Conservation (phyloP, 1,284 basidiomycete species). For the Heterobasidion annosum region DNA sequence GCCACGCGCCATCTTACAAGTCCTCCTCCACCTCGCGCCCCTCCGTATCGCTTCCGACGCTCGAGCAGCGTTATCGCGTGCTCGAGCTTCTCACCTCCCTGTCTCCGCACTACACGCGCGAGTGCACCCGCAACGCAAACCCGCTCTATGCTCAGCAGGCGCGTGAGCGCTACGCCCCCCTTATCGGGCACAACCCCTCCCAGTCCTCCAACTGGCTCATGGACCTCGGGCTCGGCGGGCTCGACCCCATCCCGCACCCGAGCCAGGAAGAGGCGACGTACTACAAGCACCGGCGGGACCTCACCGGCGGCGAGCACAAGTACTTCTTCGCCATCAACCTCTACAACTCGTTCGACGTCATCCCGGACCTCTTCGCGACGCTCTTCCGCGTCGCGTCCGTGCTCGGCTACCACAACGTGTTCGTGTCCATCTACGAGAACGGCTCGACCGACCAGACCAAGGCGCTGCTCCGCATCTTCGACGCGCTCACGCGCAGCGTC, state of each 20-base stretch:
- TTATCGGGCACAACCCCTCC: constrained; percentile 70
- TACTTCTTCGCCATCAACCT: constrained; percentile 98
- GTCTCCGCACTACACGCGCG: constrained; percentile 82
- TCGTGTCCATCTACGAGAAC: constrained; percentile 96
- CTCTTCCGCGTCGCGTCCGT: constrained; percentile 86
- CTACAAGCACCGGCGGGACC: constrained; percentile 29
- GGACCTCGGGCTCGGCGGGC: constrained; percentile 35
- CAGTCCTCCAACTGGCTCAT: constrained; percentile 57
- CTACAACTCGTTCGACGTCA: constrained; percentile 96
- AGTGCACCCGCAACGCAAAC: constrained; percentile 81
- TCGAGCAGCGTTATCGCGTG: constrained; percentile 76
- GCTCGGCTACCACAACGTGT: constrained; percentile 92
- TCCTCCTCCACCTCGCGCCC: constrained; percentile 41
- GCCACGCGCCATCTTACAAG: constrained; percentile 34
- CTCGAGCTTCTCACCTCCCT: constrained; percentile 81
- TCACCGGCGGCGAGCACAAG: constrained; percentile 68
- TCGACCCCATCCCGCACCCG: constrained; percentile 30
- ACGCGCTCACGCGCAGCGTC: constrained; percentile 79
- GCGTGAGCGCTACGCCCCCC: constrained; percentile 70
- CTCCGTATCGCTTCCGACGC: constrained; percentile 57
- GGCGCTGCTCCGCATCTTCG: constrained; percentile 86
- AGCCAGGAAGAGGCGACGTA: constrained; percentile 14
- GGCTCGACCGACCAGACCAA: constrained; percentile 95
- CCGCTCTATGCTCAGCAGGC: constrained; percentile 79
- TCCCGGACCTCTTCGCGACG: constrained; percentile 93